Base-by-base conservation (phyloP, 805 yeast species). In the Jamesozyma piceae region DNA sequence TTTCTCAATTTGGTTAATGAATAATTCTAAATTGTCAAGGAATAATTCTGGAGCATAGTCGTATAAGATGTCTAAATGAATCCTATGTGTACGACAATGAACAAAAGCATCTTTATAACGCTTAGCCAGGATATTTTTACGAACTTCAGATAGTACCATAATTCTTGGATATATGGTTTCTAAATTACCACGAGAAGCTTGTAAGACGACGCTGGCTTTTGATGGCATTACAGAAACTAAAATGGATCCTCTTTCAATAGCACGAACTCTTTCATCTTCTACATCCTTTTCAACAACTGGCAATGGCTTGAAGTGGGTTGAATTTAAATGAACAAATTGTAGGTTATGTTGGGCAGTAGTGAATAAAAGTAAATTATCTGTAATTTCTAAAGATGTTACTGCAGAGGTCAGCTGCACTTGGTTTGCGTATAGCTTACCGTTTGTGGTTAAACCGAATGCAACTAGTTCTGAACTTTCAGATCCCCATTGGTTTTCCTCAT, bases 141-240 rank as follows among this genome's bases (percentile, higher is more conserved):
- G 74, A 21, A 92, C 94, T 19, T 82, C 92, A 11, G 84, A 74
- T 32, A 92, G 66, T 3, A 90, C 95, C 82, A 92, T 79, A 37
- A 92, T 83, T 60, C 98, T 74, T 13, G 99, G 98, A 55, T 78
- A 80, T 17, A 92, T 83, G 0, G 97, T 88, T 62, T 92, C 99
- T 51, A 92, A 67, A 55, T 92, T 92, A 47, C 99, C 99, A 60
- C 99, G 75, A 45, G 95, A 95, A 4, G 96, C 96, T 62, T 92
- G 96, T 41, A 92, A 68, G 3, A 86, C 78, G 17, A 94, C 88
- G 1, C 89, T 74, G 43, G 88, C 79, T 43, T 77, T 82, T 0
- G 90, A 77, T 1, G 97, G 96, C 54, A 88, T 81, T 2, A 77
- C 77, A 32, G 88, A 70, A 0, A 90, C 86, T 38, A 92, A 63